Base-by-base conservation (phyloP, 192 early-diverging fungal species). In the Haplosporangium gracile region DNA sequence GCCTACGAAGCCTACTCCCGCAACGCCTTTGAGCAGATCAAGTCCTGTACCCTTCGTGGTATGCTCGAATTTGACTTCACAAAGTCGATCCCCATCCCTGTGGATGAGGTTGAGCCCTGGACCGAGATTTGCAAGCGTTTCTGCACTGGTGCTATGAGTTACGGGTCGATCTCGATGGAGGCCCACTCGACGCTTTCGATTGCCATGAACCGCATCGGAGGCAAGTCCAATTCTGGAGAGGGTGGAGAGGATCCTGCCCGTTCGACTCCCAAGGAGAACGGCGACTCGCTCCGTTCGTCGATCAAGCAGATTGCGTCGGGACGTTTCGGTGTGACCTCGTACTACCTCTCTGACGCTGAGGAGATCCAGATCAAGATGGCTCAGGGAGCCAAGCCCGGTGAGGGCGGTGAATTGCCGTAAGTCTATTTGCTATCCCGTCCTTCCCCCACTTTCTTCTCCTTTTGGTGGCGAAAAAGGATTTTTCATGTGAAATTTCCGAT, bases 291-390 rank as follows among this genome's bases (percentile, higher is more conserved):
- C 90, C 95, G 98, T 36, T 97, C 97, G 11, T 95, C 98, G 10
- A 99, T 99, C 93, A 99, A 99, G 92, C 98, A 99, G 89, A 96
- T 99, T 63, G 98, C 98, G 15, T 98, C 97, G 34, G 98, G 97
- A 43, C 96, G 98, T 73, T 99, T 99, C 87, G 98, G 98, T 88
- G 97, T 99, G 3, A 99, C 98, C 69, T 95, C 94, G 76, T 96
- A 93, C 87, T 99, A 99, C 83, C 93, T 99, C 47, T 93, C 97
- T 3, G 97, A 99, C 85, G 93, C 97, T 4, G 97, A 99, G 78
- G 97, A 99, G 90, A 92, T 99, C 32, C 98, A 99, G 86, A 99
- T 99, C 93, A 99, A 99, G 93, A 96, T 99, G 95, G 98, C 98
- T 9, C 98, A 99, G 89, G 98, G 98, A 75, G 98, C 98, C 68